Percentiles rank a stretch among this genome's conserved stretches.
Evolutionary conservation across 305 asterid species (phyloP).

Genomic region (Fraxinus xanthoxyloides): DNA sequence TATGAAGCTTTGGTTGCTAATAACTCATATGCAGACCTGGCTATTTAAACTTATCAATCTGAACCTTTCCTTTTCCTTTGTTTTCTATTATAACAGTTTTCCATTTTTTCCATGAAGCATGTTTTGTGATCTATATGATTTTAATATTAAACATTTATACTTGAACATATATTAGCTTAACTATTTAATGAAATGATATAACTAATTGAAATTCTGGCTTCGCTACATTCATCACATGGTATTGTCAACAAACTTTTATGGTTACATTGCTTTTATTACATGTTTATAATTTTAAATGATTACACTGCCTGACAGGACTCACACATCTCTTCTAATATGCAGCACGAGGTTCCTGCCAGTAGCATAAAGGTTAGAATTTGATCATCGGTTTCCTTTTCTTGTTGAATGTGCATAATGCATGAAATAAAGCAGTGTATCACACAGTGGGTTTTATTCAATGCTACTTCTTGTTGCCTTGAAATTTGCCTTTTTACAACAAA

Average conservation of each 20-base stretch:
- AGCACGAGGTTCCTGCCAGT: constrained; percentile 49
- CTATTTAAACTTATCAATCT: constrained; percentile 5
- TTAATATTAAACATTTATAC: background rate
- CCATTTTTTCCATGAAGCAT: background rate
- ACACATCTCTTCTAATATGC: constrained; percentile 43
- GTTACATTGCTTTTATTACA: constrained; percentile 27
- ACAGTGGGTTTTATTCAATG: background rate
- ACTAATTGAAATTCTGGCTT: background rate
- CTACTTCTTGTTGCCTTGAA: background rate
- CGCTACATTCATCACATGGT: constrained; percentile 7
- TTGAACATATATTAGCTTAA: background rate
- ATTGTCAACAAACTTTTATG: constrained; percentile 6
- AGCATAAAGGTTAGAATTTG: constrained; percentile 61
- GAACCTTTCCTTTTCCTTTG: constrained; percentile 4
- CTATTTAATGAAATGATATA: constrained; percentile 1
- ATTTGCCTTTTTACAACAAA: background rate
- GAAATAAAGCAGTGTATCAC: constrained; percentile 12
- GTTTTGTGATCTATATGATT: background rate
- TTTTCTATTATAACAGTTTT: constrained; percentile 2
- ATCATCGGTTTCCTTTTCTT: constrained; percentile 15
- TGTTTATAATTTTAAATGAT: constrained; percentile 34
- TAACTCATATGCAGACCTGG: background rate
- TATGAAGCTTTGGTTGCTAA: constrained; percentile 3
- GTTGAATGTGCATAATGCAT: background rate
- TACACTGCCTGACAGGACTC: constrained; percentile 48